phyloP scores from a whole-genome alignment of 2,329 filamentous ascomycete species.

The Fusarium austroafricanum region DNA sequence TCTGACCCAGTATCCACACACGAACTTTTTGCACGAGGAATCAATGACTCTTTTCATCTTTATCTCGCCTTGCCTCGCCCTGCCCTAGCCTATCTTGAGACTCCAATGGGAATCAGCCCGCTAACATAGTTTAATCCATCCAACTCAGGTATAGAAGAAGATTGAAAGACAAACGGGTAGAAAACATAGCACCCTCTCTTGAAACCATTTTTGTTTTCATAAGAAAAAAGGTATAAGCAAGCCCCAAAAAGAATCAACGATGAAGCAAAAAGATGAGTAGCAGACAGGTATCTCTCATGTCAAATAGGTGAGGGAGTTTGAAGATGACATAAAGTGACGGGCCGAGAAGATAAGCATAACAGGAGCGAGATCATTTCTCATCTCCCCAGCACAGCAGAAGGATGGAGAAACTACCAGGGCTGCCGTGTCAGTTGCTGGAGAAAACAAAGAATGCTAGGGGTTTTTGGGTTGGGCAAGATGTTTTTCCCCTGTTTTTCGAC shows the following conservation, averaged over 20 bases:
- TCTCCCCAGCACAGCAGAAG: neutral
- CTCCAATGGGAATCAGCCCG: conserved; percentile 36
- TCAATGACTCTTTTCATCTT: conserved; percentile 18
- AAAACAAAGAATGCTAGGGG: conserved; percentile 31
- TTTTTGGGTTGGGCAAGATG: conserved; percentile 25
- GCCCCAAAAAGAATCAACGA: conserved; percentile 28
- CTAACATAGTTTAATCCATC: conserved; percentile 42
- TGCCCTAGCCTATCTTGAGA: conserved; percentile 7
- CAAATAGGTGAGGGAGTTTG: conserved; percentile 19
- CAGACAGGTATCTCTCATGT: conserved; percentile 23
- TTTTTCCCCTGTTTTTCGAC: conserved; percentile 33
- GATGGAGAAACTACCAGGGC: conserved; percentile 38
- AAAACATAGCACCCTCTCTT: conserved; percentile 30
- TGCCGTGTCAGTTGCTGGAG: conserved; percentile 37
- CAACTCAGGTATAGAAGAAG: conserved; percentile 48
- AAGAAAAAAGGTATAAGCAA: conserved; percentile 26
- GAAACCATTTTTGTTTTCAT: conserved; percentile 34
- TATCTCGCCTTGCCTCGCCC: conserved; percentile 10
- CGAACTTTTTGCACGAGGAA: conserved; percentile 20
- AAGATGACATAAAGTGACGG: conserved; percentile 25
- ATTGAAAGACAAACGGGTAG: conserved; percentile 16
- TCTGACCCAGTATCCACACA: conserved; percentile 41
- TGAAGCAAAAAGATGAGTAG: conserved; percentile 31
- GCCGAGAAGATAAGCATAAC: conserved; percentile 22
- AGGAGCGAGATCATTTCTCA: conserved; percentile 7